These are phyloP conservation scores for Castanea sativa DNA, from an alignment of 306 rosid genomes.

Conservation along the genomic window DNA sequence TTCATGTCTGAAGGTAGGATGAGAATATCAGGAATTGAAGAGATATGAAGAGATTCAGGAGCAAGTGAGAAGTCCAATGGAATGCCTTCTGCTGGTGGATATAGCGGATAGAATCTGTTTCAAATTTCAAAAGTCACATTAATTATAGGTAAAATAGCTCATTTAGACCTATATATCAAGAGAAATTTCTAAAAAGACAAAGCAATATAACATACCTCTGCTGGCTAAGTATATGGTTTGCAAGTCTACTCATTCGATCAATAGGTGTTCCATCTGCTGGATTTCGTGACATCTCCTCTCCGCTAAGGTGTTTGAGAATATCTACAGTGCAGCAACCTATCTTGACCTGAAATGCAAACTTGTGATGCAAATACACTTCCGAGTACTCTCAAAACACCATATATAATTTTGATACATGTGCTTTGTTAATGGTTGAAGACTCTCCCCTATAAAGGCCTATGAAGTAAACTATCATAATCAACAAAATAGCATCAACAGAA, in stretches of 20 bases:
- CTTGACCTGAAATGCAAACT: conserved; percentile 65
- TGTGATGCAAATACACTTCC: conserved; percentile 1
- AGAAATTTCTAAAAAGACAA: not conserved
- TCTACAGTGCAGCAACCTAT: conserved; percentile 85
- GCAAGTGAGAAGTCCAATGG: conserved; percentile 89
- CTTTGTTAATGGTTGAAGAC: not conserved
- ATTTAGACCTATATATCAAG: conserved; percentile 8
- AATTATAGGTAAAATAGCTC: conserved; percentile 14
- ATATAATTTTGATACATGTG: not conserved
- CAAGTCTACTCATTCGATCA: conserved; percentile 87
- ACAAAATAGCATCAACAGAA: not conserved
- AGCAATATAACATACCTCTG: conserved; percentile 45
- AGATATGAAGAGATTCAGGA: conserved; percentile 74
- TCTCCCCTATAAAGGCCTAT: not conserved
- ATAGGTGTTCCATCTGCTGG: conserved; percentile 53
- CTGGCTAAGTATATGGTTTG: conserved; percentile 74
- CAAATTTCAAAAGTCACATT: conserved; percentile 11
- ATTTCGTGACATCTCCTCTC: conserved; percentile 85
- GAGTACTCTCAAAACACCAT: not conserved
- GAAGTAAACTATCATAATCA: not conserved
- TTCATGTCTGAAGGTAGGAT: conserved; percentile 90
- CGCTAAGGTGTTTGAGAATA: conserved; percentile 87
- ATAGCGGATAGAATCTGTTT: conserved; percentile 88
- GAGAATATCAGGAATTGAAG: conserved; percentile 74
- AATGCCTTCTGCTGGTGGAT: conserved; percentile 81